These are phyloP conservation scores for Coniophora puteana DNA, from an alignment of 1,284 basidiomycete species.

Conservation along the genomic window DNA sequence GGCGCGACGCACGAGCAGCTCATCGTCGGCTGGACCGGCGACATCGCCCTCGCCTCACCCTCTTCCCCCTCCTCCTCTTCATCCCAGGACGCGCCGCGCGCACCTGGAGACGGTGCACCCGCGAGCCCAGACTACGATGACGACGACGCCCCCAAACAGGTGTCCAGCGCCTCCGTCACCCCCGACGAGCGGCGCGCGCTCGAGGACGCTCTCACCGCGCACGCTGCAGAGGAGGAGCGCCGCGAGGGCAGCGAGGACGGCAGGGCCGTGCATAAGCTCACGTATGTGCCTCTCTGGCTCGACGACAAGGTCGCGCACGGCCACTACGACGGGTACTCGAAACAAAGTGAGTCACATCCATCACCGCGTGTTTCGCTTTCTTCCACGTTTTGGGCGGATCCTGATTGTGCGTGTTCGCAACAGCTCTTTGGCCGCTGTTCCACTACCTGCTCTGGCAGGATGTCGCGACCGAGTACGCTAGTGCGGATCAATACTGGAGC, in stretches of 20 bases:
- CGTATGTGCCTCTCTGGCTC: slow-evolving; percentile 90
- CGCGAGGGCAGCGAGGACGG: slow-evolving; percentile 41
- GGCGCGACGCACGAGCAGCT: slow-evolving; percentile 84
- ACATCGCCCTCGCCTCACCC: slow-evolving; percentile 50
- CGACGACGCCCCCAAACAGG: slow-evolving; percentile 29
- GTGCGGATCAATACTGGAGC: slow-evolving; percentile 78
- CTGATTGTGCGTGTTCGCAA: not conserved
- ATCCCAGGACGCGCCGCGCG: slow-evolving; percentile 11
- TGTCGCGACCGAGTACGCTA: slow-evolving; percentile 76
- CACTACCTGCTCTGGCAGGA: slow-evolving; percentile 99
- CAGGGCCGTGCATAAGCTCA: slow-evolving; percentile 41
- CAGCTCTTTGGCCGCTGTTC: slow-evolving; percentile 96
- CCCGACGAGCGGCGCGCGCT: slow-evolving; percentile 60
- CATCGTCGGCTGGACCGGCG: slow-evolving; percentile 93
- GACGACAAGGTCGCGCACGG: slow-evolving; percentile 89
- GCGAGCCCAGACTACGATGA: slow-evolving; percentile 17
- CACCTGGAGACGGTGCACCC: slow-evolving; percentile 7
- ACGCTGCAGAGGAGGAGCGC: slow-evolving; percentile 56
- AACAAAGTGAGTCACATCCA: slow-evolving; percentile 68
- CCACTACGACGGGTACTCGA: slow-evolving; percentile 98
- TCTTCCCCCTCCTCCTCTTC: slow-evolving; percentile 14
- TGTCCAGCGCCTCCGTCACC: slow-evolving; percentile 52
- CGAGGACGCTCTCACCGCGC: slow-evolving; percentile 53
- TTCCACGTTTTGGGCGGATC: not conserved
- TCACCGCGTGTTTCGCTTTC: not conserved